Percentiles rank a stretch among this genome's conserved stretches.
These are phyloP conservation scores for Suhomyces bokatorum DNA, from an alignment of 1,139 yeast species.

Conservation along the genomic window DNA sequence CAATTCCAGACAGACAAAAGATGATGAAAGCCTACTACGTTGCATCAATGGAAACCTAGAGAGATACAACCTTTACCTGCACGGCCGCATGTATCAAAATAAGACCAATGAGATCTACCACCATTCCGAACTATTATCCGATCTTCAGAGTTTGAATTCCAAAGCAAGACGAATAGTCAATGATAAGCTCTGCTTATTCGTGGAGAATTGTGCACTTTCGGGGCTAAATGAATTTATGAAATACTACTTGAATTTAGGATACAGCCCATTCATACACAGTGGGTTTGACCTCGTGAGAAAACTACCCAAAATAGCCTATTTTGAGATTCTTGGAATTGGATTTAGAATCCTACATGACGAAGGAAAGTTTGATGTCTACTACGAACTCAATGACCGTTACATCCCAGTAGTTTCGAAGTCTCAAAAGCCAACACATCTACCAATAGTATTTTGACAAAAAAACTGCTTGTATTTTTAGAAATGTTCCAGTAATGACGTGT, in stretches of 20 bases:
- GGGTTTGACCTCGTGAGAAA: slow-evolving; percentile 12
- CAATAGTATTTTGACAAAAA: not conserved
- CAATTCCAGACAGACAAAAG: slow-evolving; percentile 13
- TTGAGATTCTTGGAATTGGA: slow-evolving; percentile 6
- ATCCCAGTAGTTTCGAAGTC: not conserved
- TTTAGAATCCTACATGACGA: not conserved
- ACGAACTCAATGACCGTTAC: slow-evolving; percentile 1
- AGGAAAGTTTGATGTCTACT: not conserved
- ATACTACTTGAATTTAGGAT: slow-evolving; percentile 15
- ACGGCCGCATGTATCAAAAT: slow-evolving; percentile 19
- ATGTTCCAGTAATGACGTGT: not conserved
- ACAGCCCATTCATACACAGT: slow-evolving; percentile 16
- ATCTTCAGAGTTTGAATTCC: slow-evolving; percentile 6
- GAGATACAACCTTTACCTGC: slow-evolving; percentile 17
- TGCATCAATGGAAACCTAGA: slow-evolving; percentile 15
- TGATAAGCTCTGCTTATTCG: slow-evolving; percentile 17
- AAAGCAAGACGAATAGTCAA: slow-evolving; percentile 10
- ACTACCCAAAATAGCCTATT: slow-evolving; percentile 4
- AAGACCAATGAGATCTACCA: slow-evolving; percentile 11
- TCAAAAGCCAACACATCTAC: not conserved
- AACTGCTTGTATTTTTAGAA: too few relatives aligned
- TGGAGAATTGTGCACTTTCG: slow-evolving; percentile 6
- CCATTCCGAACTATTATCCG: slow-evolving; percentile 11
- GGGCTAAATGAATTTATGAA: slow-evolving; percentile 16
- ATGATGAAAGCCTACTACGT: slow-evolving; percentile 14